Base-by-base conservation (phyloP, 2,329 filamentous ascomycete genomes). In the Phialophora verrucosa region DNA sequence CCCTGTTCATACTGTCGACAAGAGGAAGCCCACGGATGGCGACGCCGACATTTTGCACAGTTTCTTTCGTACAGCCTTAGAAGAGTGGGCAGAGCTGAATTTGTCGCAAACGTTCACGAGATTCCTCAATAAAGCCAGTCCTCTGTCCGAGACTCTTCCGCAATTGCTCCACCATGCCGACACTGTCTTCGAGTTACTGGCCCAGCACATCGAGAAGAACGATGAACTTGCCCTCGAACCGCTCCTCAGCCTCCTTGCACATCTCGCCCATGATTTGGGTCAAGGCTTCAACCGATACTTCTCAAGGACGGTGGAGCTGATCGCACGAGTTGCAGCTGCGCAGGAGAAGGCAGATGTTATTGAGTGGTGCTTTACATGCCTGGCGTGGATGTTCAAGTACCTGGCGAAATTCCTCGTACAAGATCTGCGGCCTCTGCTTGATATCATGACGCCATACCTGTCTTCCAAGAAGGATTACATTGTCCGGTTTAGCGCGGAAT, bases 361-460 rank as follows among this genome's bases (percentile, higher is more conserved):
- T 59, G 95, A 99, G 80, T 98, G 94, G 93, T 94, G 92, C 59
- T 99, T 99, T 79, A 92, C 90, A 12, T 93, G 92, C 72, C 83
- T 99, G 63, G 93, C 95, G 54, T 99, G 96, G 83, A 83, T 98
- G 49, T 97, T 99, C 86, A 99, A 99, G 76, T 98, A 98, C 75
- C 86, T 99, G 4, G 96, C 93, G 1, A 89, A 92, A 70, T 85
- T 98, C 0, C 80, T 99, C 25, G 91, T 95, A 0, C 90, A 92
- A 3, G 91, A 99, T 75, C 80, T 99, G 69, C 85, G 91, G 68
- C 92, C 94, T 55, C 89, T 96, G 1, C 93, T 92, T 75, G 87
- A 92, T 74, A 87, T 95, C 60, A 88, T 99, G 82, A 86, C 91
- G 0, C 90, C 93, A 2, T 84, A 98, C 60, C 85, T 99, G 32